A percentile compares a stretch with the other conserved stretches of the same genome.
Evolutionary conservation across 768 basidiomycete species (phyloP).

Genomic region (Roridomyces roridus): DNA sequence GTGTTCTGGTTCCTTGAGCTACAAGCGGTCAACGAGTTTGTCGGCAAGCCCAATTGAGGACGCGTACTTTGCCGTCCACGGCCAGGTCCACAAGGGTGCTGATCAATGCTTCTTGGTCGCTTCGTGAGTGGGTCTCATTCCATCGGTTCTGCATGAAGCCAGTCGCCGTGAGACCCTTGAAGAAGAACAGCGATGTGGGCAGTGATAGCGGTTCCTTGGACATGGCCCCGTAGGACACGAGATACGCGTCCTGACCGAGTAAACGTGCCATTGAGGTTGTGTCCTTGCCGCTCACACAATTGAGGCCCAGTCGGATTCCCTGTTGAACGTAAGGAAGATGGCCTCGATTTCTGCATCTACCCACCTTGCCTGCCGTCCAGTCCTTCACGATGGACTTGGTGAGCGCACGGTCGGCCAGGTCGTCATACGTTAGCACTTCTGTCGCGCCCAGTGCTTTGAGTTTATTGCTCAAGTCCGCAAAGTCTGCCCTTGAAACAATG

Average conservation of each 20-base stretch:
- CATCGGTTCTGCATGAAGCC: constrained; percentile 85
- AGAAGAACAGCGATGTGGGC: constrained; percentile 83
- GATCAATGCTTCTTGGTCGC: constrained; percentile 60
- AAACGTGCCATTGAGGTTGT: constrained; percentile 74
- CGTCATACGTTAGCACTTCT: constrained; percentile 80
- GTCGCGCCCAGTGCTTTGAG: constrained; percentile 72
- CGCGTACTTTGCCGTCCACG: constrained; percentile 54
- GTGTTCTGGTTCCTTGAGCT: constrained; percentile 75
- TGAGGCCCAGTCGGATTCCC: constrained; percentile 54
- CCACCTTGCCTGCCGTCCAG: constrained; percentile 70
- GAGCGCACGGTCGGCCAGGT: constrained; percentile 63
- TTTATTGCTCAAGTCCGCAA: constrained; percentile 53
- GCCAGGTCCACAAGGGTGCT: constrained; percentile 58
- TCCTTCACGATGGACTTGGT: constrained; percentile 56
- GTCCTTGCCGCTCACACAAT: constrained; percentile 67
- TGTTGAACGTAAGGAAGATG: constrained; percentile 16
- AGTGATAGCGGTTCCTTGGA: constrained; percentile 80
- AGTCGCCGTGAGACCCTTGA: constrained; percentile 77
- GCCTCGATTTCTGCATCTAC: not conserved
- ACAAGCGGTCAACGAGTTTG: not conserved
- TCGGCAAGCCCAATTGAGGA: not conserved
- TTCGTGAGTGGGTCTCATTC: constrained; percentile 56
- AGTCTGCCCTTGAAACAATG: constrained; percentile 51
- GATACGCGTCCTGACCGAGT: constrained; percentile 69
- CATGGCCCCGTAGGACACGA: constrained; percentile 93